Evolutionary conservation across 345 rosid genomes (phyloP), one percentile per base, ranked within the genome.

Genomic region (Populus alba): DNA sequence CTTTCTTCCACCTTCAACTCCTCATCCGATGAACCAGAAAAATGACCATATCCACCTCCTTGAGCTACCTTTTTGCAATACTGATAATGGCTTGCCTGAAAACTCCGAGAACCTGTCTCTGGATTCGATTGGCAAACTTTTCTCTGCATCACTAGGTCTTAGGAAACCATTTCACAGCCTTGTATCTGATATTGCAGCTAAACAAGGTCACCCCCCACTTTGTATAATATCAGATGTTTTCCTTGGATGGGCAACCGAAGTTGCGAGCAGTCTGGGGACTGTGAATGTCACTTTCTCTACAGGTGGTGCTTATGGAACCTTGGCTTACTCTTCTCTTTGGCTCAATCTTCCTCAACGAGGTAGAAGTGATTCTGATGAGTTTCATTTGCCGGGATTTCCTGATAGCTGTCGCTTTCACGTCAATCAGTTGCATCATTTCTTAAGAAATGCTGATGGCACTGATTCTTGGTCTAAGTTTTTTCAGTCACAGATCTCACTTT

Each of bases 391-490:
- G 0, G 90, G 90, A 0, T 90, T 90, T 74, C 91, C 89, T 0
- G 85, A 88, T 6, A 61, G 74, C 23, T 84, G 72, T 12, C 84
- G 75, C 11, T 86, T 90, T 38, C 87, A 88, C 41, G 29, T 81
- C 29, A 79, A 86, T 10, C 91, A 82, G 27, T 74, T 88, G 35
- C 88, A 80, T 68, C 27, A 61, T 0, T 83, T 82, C 53, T 7
- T 80, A 8, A 75, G 86, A 68, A 73, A 49, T 10, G 89, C 90
- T 0, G 83, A 83, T 39, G 90, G 90, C 3, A 73, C 57, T 27
- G 93, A 90, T 74, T 1, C 53, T 0, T 88, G 91, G 90, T 87
- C 88, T 31, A 82, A 62, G 76, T 88, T 81, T 76, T 7, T 85
- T 53, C 91, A 81, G 78, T n/a, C 78, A 22, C 85, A 80, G 79